Evolutionary conservation across 2,329 filamentous ascomycete species (phyloP).

Genomic region (Aschersonia sp.): DNA sequence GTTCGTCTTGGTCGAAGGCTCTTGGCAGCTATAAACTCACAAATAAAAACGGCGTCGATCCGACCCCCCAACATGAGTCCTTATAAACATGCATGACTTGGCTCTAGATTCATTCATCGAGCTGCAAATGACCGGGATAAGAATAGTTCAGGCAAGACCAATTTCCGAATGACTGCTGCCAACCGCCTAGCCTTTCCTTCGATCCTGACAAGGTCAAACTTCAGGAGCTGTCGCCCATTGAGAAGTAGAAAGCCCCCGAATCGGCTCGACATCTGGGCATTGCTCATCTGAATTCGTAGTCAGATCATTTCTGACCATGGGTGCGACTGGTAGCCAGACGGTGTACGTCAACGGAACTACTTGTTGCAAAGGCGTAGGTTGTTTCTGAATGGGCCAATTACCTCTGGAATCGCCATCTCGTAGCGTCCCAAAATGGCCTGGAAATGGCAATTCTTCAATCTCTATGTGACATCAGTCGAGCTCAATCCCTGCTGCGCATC

Average conservation of each 20-base stretch:
- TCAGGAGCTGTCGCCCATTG: too few species aligned
- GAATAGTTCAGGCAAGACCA: too few species aligned
- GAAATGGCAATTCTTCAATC: not conserved
- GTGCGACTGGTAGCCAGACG: conserved; percentile 1
- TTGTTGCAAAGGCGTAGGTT: not conserved
- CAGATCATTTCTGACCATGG: not conserved
- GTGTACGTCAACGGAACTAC: conserved; percentile 1
- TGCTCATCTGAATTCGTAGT: not conserved
- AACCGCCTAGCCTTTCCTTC: too few species aligned
- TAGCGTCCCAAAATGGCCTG: conserved; percentile 1
- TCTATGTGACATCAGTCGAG: not conserved
- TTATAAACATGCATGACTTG: too few species aligned
- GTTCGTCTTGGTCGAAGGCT: too few species aligned
- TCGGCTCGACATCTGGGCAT: not conserved
- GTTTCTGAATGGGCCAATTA: not conserved
- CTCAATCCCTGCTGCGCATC: not conserved
- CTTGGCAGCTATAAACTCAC: too few species aligned
- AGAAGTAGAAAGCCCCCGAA: not conserved
- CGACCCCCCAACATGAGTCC: too few species aligned
- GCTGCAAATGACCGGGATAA: too few species aligned
- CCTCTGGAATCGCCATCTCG: not conserved
- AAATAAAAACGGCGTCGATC: too few species aligned
- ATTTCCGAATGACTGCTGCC: too few species aligned
- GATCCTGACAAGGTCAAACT: too few species aligned
- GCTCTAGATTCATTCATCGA: too few species aligned